Evolutionary conservation across 768 basidiomycete genomes (phyloP).

Genomic region (Tubosaeta sp.): DNA sequence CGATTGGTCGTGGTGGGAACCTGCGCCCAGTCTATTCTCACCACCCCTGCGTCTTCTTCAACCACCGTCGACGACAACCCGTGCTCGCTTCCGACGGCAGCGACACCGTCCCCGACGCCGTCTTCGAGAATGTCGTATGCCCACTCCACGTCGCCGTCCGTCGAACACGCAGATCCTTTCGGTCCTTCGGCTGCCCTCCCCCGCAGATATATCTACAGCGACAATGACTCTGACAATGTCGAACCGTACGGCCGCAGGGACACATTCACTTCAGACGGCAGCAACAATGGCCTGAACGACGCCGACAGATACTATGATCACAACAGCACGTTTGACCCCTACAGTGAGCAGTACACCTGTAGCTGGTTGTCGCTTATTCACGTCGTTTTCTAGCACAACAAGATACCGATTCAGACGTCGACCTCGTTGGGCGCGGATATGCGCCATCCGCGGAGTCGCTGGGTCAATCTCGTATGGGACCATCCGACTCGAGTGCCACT

Average conservation of each 20-base stretch:
- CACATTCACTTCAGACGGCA: conserved; percentile 67
- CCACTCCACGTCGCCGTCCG: conserved; percentile 53
- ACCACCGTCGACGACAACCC: conserved; percentile 4
- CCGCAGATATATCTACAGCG: conserved; percentile 55
- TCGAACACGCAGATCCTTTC: conserved; percentile 69
- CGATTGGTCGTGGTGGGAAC: conserved; percentile 25
- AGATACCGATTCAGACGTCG: conserved; percentile 83
- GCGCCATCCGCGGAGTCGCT: conserved; percentile 73
- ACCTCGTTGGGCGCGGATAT: conserved; percentile 65
- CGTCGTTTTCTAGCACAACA: conserved; percentile 48
- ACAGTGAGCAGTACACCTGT: conserved; percentile 40
- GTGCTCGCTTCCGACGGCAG: conserved; percentile 4
- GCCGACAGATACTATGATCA: conserved; percentile 60
- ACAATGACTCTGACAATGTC: conserved; percentile 70
- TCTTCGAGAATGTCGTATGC: conserved; percentile 42
- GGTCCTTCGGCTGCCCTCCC: conserved; percentile 35
- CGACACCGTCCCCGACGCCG: conserved; percentile 14
- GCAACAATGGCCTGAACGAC: conserved; percentile 48
- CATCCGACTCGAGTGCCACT: conserved; percentile 66
- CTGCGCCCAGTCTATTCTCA: conserved; percentile 10
- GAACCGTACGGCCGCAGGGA: conserved; percentile 62
- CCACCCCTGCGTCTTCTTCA: conserved; percentile 2
- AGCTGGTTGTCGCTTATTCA: conserved; percentile 6
- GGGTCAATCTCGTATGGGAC: conserved; percentile 54
- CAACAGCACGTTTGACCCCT: conserved; percentile 56